Evolutionary conservation across 2,329 filamentous ascomycete species (phyloP), one percentile per base, ranked within the genome.

Genomic region (Neoscytalidium dimidiatum): DNA sequence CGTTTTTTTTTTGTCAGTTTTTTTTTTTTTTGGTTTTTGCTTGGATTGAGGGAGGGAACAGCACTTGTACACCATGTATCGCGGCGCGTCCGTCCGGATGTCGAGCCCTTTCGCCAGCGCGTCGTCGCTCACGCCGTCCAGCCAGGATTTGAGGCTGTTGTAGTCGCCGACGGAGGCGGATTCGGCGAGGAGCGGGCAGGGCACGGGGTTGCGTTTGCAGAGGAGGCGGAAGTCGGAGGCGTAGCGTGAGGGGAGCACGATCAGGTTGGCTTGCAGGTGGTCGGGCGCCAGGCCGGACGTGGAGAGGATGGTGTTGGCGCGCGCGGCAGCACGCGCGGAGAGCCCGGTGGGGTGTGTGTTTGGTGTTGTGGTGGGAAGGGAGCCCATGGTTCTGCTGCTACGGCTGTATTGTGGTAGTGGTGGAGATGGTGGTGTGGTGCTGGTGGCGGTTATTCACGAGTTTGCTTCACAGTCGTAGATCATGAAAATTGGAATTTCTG

Each of bases 261-360:
- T 80, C 41, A 90, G 78, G 69, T 90, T 90, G 43, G 86, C 86
- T 78, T 89, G 87, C 14, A 89, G 75, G 69, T 84, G 81, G 13
- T 79, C 80, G 0, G 84, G 83, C 2, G 86, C 84, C 1, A 87
- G 75, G 13, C 86, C 85, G 0, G 85, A 81, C 1, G 86, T 89
- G 21, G 77, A 2, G 85, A 81, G 1, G 86, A 89, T 28, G 77
- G 75, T 35, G 74, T 74, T 49, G 75, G 78, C 70, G 66, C 79
- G 82, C 69, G 79, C 80, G 44, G 76, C 81, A 33, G 81, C 78
- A 64, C 80, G 83, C 69, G 79, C 78, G 33, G 79, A 72, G 23
- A 72, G 71, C 8, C 79, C 77, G 4, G 79, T 67, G 28, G 53
- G 52, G 33, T 41, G 31, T 9, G 17, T 19, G 28, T 9, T 23